Base-by-base conservation (phyloP, 2,329 filamentous ascomycete genomes). In the Colletotrichum musicola region DNA sequence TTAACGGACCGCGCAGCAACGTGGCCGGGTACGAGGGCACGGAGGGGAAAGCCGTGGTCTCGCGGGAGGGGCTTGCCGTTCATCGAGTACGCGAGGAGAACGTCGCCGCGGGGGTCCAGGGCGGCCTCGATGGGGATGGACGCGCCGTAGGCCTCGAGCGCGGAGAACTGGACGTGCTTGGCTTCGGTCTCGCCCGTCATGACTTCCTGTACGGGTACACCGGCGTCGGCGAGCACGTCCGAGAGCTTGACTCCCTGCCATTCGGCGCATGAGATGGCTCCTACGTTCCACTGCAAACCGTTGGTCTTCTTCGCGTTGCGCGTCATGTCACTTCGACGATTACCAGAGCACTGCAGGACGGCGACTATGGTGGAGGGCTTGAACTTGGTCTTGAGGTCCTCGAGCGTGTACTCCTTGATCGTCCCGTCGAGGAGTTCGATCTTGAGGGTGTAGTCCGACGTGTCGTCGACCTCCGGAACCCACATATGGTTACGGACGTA, bases 1-100 rank as follows among this genome's bases (percentile, higher is more conserved):
- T 93, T 93, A 71, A 92, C 90, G 6, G 87, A 89, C 1, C 90
- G 84, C 1, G 90, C 90, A 1, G 89, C 90, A 2, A 92, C 90
- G 58, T 89, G 86, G 0, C 90, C 90, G 0, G 90, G 89, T 0
- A 92, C 88, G 3, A 92, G 81, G 0, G 86, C 85, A 1, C 89
- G 83, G 14, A 92, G 77, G 0, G 90, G 90, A 72, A 85, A 92
- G 0, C 90, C 90, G 72, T 93, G 90, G 68, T 92, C 90, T 1
- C 83, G 84, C 0, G 89, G 89, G 1, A 93, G 80, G 0, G 87
- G 82, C 65, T 85, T 75, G 57, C 88, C 89, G 70, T 92, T 92
- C 90, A 93, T 93, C 55, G 83, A 83, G 72, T 89, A 92, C 0
- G 90, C 90, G 0, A 92, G 80, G 30, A 93, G 79, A 6, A 92